Evolutionary conservation across 148 eudicot genomes (phyloP).

Genomic region (Nepenthes gracilis): DNA sequence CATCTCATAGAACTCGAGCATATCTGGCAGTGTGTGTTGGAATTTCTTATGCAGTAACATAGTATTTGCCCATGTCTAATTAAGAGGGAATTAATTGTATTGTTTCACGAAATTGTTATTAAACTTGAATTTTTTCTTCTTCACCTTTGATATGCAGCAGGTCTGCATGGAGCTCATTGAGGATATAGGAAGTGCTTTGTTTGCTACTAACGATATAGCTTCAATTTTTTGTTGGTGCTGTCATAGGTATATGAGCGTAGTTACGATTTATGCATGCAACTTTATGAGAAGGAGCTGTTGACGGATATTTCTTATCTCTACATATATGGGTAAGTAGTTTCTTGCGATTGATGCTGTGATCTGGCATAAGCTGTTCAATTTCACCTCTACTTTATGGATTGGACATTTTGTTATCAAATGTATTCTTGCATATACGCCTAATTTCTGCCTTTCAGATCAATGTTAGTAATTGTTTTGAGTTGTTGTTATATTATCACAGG

Average conservation of each 20-base stretch:
- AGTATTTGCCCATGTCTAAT: too few relatives aligned
- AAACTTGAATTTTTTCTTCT: too few relatives aligned
- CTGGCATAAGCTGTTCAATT: background rate
- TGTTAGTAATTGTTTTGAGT: conserved; percentile 2
- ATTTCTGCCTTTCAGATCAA: background rate
- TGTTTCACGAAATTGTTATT: too few relatives aligned
- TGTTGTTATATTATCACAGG: conserved; percentile 26
- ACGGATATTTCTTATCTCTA: conserved; percentile 72
- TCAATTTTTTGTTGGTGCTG: background rate
- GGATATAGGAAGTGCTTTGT: background rate
- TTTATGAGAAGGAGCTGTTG: conserved; percentile 82
- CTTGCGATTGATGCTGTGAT: conserved; percentile 1
- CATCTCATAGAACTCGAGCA: too few relatives aligned
- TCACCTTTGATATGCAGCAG: too few relatives aligned
- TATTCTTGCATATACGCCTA: background rate
- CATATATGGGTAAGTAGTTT: conserved; percentile 66
- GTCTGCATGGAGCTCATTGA: background rate
- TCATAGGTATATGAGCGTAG: conserved; percentile 84
- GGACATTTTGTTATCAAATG: background rate
- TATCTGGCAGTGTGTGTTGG: too few relatives aligned
- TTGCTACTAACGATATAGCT: background rate
- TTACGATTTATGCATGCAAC: conserved; percentile 75
- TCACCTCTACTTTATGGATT: too few relatives aligned
- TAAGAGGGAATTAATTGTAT: too few relatives aligned
- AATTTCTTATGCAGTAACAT: too few relatives aligned